Evolutionary conservation across 2,329 filamentous ascomycete species (phyloP), one percentile per base, ranked within the genome.

Genomic region (Lasiodiplodia citricola): DNA sequence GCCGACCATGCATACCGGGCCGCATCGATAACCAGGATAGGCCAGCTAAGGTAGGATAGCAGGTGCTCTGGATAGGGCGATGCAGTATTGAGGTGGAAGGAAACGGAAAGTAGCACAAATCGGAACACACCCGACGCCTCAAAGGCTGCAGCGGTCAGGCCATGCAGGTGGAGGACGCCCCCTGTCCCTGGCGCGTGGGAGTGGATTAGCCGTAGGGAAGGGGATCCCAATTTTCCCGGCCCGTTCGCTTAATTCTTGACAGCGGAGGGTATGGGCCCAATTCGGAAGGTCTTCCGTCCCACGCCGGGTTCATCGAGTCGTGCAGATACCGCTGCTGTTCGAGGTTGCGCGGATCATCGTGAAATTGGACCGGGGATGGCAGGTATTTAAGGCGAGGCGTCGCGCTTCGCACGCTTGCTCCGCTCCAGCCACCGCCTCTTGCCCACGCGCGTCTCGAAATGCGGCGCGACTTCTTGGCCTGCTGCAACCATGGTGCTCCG

Each of bases 361-460:
- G 67, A 64, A 60, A 64, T 64, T 64, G 13, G 57, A 52, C 52
- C 50, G 44, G 38, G 67, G 54, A 38, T 38, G 37, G 51, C 67
- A 56, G 38, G 60, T 63, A 68, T 54, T 71, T 71, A 73, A 71
- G 72, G 72, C 55, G 71, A 74, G 37, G 74, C 75, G 69, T 73
- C 73, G 72, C 80, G 80, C 75, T 80, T 81, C 70, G 75, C 75
- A 70, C 73, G 78, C 77, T 83, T 83, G 73, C 78, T 81, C 70
- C 83, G 77, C 74, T 84, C 83, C 67, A 83, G 78, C 83, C 83
- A 85, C 74, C 80, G 82, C 31, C 92, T 87, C 85, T 97, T 97
- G 68, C 95, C 95, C 23, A 91, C 88, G 54, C 95, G 89, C 3
- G 92, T 96, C 82, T 97, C 94, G 76, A 94, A 96, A 81, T 97